Evolutionary conservation across 805 yeast genomes (phyloP), one percentile per base, ranked within the genome.

Genomic region (Lipomyces yamanashiensis): DNA sequence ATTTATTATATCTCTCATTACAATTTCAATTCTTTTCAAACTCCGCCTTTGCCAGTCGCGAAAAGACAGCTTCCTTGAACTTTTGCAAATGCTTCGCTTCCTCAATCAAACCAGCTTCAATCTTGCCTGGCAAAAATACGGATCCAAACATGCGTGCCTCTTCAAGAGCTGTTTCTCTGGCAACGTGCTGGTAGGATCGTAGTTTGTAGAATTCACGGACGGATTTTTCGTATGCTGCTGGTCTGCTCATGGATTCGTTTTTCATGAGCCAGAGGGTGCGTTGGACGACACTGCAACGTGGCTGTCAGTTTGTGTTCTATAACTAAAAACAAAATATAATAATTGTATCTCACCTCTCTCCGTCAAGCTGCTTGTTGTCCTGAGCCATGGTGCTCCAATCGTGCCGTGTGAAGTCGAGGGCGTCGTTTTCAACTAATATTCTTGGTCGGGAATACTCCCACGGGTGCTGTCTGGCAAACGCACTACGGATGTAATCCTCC

Each of bases 391-490:
- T 80, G 53, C 87, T 81, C 98, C 99, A 95, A 75, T 95, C 91
- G 62, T 81, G 80, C 7, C 74, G 72, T 2, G 71, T 63, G 47
- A 75, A 71, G 52, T 88, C 90, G 50, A 82, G 79, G 7, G 89
- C 90, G 43, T 82, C 81, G 71, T 86, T 89, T 75, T 95, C 99
- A 52, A 92, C 82, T 69, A 95, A 77, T 36, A 85, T 81, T 74
- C 89, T 90, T 13, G 98, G 97, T 70, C 96, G 84, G 1, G 98
- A 90, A 59, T 92, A 80, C 77, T 95, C 99, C 99, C 99, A 95
- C 7, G 99, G 99, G 77, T 95, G 99, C 74, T 92, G 97, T 63
- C 86, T 85, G 76, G 87, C 93, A 73, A 95, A 95, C 28, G 89
- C 80, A 53, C 84, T 81, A 78, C 99, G 85, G 70, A 95, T 77